These are phyloP conservation scores for Daldinia sp. DNA, from an alignment of 2,329 filamentous ascomycete species.

Conservation along the genomic window DNA sequence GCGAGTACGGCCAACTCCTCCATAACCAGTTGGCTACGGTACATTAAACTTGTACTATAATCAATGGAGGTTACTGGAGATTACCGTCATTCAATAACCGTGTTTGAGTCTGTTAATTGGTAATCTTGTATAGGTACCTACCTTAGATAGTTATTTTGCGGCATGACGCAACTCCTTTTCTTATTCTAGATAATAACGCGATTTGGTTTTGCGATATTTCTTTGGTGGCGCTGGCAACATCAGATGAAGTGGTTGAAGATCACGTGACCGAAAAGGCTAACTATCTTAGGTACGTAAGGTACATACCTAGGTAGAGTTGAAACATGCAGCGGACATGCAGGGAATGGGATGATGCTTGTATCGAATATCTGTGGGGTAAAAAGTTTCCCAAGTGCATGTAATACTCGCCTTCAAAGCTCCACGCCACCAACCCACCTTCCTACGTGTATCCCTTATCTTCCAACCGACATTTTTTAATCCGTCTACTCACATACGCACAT, in stretches of 20 bases:
- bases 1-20: neutral
- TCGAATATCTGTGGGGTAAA: neutral
- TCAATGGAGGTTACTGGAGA: neutral
- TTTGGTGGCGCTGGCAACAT: neutral
- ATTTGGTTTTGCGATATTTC: neutral
- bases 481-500: neutral
- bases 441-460: slow-evolving; percentile 18
- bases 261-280: neutral
- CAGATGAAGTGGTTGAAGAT: neutral
- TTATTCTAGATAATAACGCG: neutral
- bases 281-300: too few relatives aligned
- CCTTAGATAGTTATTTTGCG: neutral
- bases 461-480: slow-evolving; percentile 14
- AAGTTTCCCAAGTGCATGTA: too few relatives aligned
- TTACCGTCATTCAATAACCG: neutral
- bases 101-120: neutral
- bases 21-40: neutral
- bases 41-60: neutral
- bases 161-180: neutral
- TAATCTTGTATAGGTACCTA: neutral
- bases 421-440: slow-evolving; percentile 40
- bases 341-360: neutral
- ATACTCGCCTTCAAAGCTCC: slow-evolving; percentile 19
- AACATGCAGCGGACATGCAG: neutral
- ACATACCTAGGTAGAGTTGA: too few relatives aligned